These are phyloP conservation scores for Lasiosphaeriaceae sp. DNA, from an alignment of 495 filamentous ascomycete species.

Conservation along the genomic window DNA sequence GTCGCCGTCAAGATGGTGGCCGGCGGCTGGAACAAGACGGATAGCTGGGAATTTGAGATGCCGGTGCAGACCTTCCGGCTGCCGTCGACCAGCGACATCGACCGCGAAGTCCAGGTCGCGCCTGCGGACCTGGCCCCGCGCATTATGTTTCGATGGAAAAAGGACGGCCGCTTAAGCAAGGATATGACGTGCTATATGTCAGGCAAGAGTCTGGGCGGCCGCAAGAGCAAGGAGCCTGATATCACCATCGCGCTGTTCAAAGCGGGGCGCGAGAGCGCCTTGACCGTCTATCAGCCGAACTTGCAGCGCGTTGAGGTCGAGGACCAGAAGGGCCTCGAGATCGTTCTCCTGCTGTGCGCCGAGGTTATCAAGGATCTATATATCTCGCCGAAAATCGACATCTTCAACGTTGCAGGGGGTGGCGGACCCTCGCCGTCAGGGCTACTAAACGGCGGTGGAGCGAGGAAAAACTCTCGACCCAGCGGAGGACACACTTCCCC, in stretches of 20 bases:
- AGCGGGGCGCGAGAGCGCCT: conserved; percentile 35
- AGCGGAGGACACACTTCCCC: conserved; percentile 15
- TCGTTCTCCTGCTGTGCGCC: conserved; percentile 77
- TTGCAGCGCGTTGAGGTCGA: conserved; percentile 86
- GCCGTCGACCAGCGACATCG: conserved; percentile 71
- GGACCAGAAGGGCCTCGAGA: conserved; percentile 88
- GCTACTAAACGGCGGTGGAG: conserved; percentile 13
- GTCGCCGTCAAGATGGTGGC: conserved; percentile 65
- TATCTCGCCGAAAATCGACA: conserved; percentile 60
- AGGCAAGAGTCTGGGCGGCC: conserved; percentile 66
- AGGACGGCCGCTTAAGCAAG: conserved; percentile 75
- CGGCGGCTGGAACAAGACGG: conserved; percentile 71
- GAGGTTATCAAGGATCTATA: conserved; percentile 86
- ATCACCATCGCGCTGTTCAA: conserved; percentile 86
- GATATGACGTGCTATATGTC: conserved; percentile 79
- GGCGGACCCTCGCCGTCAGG: conserved; percentile 14
- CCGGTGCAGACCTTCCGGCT: conserved; percentile 79
- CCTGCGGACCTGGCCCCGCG: conserved; percentile 69
- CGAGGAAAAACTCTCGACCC: conserved; percentile 44
- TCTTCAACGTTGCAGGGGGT: conserved; percentile 70
- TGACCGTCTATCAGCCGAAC: conserved; percentile 92
- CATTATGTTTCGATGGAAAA: conserved; percentile 85
- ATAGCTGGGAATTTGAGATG: conserved; percentile 89
- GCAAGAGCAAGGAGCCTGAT: conserved; percentile 85
- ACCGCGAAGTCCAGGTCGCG: conserved; percentile 69